Base-by-base conservation (phyloP, 2,329 filamentous ascomycete species). In the Ilyonectria destructans region DNA sequence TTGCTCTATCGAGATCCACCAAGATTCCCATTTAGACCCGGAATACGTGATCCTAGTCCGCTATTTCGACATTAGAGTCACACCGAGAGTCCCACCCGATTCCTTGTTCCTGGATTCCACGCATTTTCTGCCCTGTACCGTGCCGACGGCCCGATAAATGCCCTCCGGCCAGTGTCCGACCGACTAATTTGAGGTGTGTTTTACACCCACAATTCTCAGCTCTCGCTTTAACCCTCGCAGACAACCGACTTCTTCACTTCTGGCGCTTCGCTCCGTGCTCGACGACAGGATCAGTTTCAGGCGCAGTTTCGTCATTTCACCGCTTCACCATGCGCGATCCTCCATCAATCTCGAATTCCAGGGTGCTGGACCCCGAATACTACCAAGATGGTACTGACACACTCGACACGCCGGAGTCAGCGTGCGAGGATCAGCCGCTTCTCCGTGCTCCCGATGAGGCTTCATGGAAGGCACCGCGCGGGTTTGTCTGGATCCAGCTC, bases 401-500 rank as follows among this genome's bases (percentile, higher is more conserved):
- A 8, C 9, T 17, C 52, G 45, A 60, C 45, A 23, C 46, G 26
- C 13, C 49, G 1, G 62, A 71, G 10, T 35, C 48, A 26, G 52
- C 59, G 40, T 57, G 62, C 21, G 74, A 76, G 43, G 73, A 71
- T 46, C 69, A 75, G n/a, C 73, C 73, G 23, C 61, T 75, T 13
- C 73, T 75, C 43, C 68, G 46, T 10, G 51, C 73, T 40, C 73
- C 73, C 2, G 52, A 75, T 21, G 71, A 75, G 29, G 66, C 65
- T 23, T 63, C 62, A 1, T 89, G 87, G 87, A 82, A 77, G n/a
- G 81, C 85, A 1, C 86, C 86, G 0, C 73, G 75, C 2, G 86
- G 86, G n/a, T 90, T 91, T 69, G 15, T 85, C 43, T 87, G 85
- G 85, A 89, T 91, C 57, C 84, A 91, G 79, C 77, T 88, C 8